Evolutionary conservation across 129 eudicot genomes (phyloP).

Genomic region (Flaveria robusta): DNA sequence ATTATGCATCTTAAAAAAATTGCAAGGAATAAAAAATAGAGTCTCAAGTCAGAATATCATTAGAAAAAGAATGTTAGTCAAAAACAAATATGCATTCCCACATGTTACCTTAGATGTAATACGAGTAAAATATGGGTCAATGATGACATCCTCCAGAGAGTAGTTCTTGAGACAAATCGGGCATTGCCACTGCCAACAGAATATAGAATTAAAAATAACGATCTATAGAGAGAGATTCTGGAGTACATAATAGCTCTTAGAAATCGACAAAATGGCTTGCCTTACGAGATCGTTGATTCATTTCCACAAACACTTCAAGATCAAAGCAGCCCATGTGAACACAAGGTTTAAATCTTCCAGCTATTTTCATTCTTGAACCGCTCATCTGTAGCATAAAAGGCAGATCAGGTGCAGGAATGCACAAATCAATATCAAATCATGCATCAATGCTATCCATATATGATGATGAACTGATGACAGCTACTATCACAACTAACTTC

Average conservation of each 20-base stretch:
- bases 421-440: not conserved
- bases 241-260: not conserved
- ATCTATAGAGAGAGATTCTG: not conserved
- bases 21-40: not conserved
- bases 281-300: slow-evolving; percentile 93
- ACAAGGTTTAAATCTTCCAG: slow-evolving; percentile 95
- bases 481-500: slow-evolving; percentile 4
- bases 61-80: slow-evolving; percentile 7
- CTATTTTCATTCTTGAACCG: slow-evolving; percentile 91
- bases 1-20: slow-evolving; percentile 49
- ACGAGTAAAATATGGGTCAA: slow-evolving; percentile 84
- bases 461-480: not conserved
- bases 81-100: not conserved
- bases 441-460: not conserved
- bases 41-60: not conserved
- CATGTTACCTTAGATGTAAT: slow-evolving; percentile 72
- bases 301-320: slow-evolving; percentile 84
- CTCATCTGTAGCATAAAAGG: slow-evolving; percentile 68
- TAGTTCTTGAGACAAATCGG: slow-evolving; percentile 93
- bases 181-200: slow-evolving; percentile 84
- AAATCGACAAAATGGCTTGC: slow-evolving; percentile 42
- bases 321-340: slow-evolving; percentile 95
- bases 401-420: slow-evolving; percentile 19
- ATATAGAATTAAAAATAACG: not conserved
- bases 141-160: slow-evolving; percentile 74